phyloP scores from a whole-genome alignment of 306 rosid species.

The Sicyos edulis region DNA sequence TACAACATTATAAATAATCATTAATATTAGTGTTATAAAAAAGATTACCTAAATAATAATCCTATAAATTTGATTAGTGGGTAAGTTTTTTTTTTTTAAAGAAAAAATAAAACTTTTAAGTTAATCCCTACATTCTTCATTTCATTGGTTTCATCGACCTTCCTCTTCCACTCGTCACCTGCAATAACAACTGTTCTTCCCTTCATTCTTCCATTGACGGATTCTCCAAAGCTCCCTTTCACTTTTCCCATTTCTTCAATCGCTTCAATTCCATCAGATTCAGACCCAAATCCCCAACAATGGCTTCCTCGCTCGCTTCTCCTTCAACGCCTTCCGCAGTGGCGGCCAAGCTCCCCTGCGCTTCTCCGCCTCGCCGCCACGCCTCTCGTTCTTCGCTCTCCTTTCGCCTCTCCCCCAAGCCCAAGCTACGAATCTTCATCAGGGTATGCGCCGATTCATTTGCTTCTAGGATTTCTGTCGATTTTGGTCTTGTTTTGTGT shows the following conservation, averaged over 20 bases:
- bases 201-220: slow-evolving; percentile 22
- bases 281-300: slow-evolving; percentile 15
- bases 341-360: slow-evolving; percentile 30
- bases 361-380: slow-evolving; percentile 23
- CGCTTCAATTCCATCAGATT: not conserved
- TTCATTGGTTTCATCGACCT: slow-evolving; percentile 21
- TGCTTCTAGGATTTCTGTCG: too few species aligned
- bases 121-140: too few species aligned
- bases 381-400: slow-evolving; percentile 31
- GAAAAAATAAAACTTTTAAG: too few species aligned
- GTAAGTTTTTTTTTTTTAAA: too few species aligned
- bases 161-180: not conserved
- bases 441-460: slow-evolving; percentile 37
- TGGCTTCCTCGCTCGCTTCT: slow-evolving; percentile 37
- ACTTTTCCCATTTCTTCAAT: too few species aligned
- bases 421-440: slow-evolving; percentile 39
- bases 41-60: too few species aligned
- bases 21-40: too few species aligned
- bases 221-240: too few species aligned
- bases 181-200: not conserved
- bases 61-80: too few species aligned
- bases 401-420: slow-evolving; percentile 40
- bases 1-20: too few species aligned
- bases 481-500: too few species aligned
- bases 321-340: slow-evolving; percentile 35